Evolutionary conservation across 2,329 filamentous ascomycete genomes (phyloP), one percentile per base, ranked within the genome.

Genomic region (Ophiosphaerella herpotricha): DNA sequence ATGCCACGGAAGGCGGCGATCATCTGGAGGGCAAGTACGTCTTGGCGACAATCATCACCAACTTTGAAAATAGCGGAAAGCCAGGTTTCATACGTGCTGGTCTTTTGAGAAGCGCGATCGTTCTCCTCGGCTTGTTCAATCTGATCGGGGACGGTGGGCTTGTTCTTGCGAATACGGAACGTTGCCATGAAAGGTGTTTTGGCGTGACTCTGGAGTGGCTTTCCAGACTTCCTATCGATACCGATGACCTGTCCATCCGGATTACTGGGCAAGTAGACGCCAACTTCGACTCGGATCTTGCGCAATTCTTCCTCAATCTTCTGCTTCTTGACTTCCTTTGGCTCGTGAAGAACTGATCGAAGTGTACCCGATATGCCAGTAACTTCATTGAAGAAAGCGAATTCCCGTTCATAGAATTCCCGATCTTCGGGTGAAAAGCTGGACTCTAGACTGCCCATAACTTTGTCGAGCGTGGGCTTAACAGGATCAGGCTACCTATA

Each of bases 1-100:
- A 99, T 99, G 56, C 92, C 92, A 21, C 94, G 87, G 80, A 99
- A 99, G 1, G 92, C 91, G 0, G 94, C 88, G 71, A 99, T 97
- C 88, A 99, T 95, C 74, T 99, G 94, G 54, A 99, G 79, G 2
- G 94, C 94, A 52, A 99, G 81, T 44, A 99, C 89, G 66, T 99
- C 95, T 75, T 99, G 94, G 43, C 94, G 88, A 71, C 94, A 97
- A 74, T 99, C 94, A 71, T 99, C 94, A 55, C 94, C 94, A 41
- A 99, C 95, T 74, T 99, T 99, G 85, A 99, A 99, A 68, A 99
- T 99, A 48, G 93, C 94, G 2, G 91, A 96, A 74, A 99, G 94
- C 95, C 94, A 97, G n/a, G 93, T 88, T 73, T 99, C 95, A 60
- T 96, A 85, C 0, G 85, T 90, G 63, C 82, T 84, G 32, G 18